Base-by-base conservation (phyloP, 2,329 filamentous ascomycete species). In the Neopestalotiopsis sp. region DNA sequence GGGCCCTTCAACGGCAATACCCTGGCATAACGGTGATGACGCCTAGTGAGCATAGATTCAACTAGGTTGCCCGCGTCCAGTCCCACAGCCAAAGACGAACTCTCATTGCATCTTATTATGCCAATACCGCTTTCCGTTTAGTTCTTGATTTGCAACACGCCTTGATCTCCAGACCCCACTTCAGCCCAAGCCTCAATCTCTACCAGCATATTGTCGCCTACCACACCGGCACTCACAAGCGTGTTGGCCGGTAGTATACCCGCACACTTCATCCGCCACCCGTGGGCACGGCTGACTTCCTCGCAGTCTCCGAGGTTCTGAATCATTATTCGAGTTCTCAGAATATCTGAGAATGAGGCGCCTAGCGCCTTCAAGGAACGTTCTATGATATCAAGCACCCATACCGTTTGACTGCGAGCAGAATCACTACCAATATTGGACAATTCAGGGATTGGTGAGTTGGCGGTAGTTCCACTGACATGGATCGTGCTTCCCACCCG, bases 391-490 rank as follows among this genome's bases (percentile, higher is more conserved):
- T 79, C 77, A 0, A 79, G 68, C 10, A 73, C 70, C 38, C 72
- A 72, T 2, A 77, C 74, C 9, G 75, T 73, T 70, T 79, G 77
- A 28, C 76, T 73, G 20, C 69, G 45, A 4, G 74, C 72, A 20
- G 69, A 77, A 7, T 1, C 45, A 17, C 74, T 72, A 1, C 76
- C 76, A 3, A 77, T 65, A 4, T 73, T 72, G 10, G 69, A 62
- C 9, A 73, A 32, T 3, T 28, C 38, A 2, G 66, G 4, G 17
- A 59, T 38, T 5, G 75, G 73, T 24, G 71, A 71, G 57, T 76
- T 78, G n/a, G 78, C 76, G 6, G 78, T 79, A 12, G 78, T 79
- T n/a, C 77, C 77, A 1, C 77, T 78, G 20, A 79, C 67, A 4
- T 71, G 74, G 20, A 79, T 75, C 10, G 45, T 58, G 62, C 74